Percentiles rank a stretch among this genome's conserved stretches.
phyloP scores from a whole-genome alignment of 768 basidiomycete species.

The Grammothele lineata region DNA sequence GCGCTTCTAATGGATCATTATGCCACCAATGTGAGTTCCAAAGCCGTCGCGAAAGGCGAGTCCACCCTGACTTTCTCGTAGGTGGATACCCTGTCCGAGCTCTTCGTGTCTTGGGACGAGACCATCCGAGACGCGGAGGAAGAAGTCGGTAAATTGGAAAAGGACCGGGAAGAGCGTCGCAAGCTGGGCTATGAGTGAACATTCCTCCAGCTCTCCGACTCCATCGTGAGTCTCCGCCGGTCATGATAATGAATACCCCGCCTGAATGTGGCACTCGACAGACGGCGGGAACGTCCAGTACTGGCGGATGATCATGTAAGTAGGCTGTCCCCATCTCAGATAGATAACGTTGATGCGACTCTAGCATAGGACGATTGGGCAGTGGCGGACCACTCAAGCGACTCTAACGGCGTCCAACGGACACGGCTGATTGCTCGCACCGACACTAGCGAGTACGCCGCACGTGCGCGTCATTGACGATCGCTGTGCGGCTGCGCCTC shows the following conservation, averaged over 20 bases:
- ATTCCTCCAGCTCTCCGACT: no score
- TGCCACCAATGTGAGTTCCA: slow-evolving; percentile 55
- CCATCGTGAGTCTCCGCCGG: no score
- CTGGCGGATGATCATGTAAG: no score
- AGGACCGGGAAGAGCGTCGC: slow-evolving; percentile 52
- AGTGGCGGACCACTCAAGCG: background rate
- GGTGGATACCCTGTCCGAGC: slow-evolving; percentile 79
- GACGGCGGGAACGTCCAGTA: no score
- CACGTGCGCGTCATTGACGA: no score
- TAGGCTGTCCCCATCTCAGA: no score
- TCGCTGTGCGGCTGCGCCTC: no score
- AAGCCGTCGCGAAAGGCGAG: background rate
- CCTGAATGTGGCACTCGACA: no score
- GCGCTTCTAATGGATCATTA: slow-evolving; percentile 63
- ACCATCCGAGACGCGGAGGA: slow-evolving; percentile 64
- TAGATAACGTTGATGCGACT: background rate
- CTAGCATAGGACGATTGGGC: background rate
- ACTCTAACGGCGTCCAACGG: no score
- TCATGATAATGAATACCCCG: no score
- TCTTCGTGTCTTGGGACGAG: slow-evolving; percentile 86
- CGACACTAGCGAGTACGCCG: no score
- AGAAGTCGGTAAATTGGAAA: slow-evolving; percentile 52
- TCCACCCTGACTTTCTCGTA: slow-evolving; percentile 23
- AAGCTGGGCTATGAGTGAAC: slow-evolving; percentile 54
- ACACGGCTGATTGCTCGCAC: no score